A percentile compares a stretch with the other conserved stretches of the same genome.
Evolutionary conservation across 2,329 filamentous ascomycete species (phyloP).

Genomic region (Rachicladosporium sp.): DNA sequence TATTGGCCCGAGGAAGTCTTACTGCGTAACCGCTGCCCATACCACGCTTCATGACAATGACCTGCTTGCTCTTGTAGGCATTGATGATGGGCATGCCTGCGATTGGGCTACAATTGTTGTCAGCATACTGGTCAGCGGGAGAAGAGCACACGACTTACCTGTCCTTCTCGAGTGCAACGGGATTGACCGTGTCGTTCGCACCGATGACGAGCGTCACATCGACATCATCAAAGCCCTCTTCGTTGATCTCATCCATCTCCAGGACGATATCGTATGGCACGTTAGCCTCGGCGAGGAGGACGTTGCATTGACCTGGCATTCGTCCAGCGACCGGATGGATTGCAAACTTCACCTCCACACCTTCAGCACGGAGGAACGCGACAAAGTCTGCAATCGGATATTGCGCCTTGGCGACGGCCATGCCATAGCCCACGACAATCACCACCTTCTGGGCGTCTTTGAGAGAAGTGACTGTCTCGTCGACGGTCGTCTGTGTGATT

Average conservation of each 20-base stretch:
- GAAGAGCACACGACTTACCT: no score
- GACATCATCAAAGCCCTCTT: constrained; percentile 67
- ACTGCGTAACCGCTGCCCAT: constrained; percentile 82
- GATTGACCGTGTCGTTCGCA: constrained; percentile 87
- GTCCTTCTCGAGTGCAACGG: constrained; percentile 71
- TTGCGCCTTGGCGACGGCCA: constrained; percentile 89
- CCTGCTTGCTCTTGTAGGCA: constrained; percentile 88
- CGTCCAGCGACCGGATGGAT: constrained; percentile 83
- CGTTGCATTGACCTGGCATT: constrained; percentile 91
- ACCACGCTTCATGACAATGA: constrained; percentile 85
- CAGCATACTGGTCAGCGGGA: no score
- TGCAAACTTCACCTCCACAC: constrained; percentile 73
- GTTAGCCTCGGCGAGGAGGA: constrained; percentile 73
- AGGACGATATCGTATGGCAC: constrained; percentile 87
- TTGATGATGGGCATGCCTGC: constrained; percentile 88
- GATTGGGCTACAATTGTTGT: constrained; percentile 47
- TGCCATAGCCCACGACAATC: constrained; percentile 83
- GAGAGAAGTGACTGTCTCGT: constrained; percentile 67
- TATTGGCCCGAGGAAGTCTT: neutral
- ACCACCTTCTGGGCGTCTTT: constrained; percentile 72
- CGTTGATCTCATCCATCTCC: constrained; percentile 95
- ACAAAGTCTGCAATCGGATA: constrained; percentile 82
- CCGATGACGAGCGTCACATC: constrained; percentile 82
- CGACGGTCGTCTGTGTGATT: constrained; percentile 64
- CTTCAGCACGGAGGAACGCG: constrained; percentile 56